These are phyloP conservation scores for Lepidium sativum DNA, from an alignment of 345 rosid genomes.

Conservation along the genomic window DNA sequence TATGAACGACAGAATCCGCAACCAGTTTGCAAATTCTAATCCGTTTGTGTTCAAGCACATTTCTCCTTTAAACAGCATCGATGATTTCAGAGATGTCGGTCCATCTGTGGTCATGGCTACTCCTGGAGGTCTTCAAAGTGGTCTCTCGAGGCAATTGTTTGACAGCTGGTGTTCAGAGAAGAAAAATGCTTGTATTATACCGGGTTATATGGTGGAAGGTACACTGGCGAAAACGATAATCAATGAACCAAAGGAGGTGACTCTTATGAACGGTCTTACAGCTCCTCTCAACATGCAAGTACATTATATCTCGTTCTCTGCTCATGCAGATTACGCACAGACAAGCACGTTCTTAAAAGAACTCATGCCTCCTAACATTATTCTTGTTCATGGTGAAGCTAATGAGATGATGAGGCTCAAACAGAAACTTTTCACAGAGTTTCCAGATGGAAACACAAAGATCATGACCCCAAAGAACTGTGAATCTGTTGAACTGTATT, in stretches of 20 bases:
- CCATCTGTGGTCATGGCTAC: conserved; percentile 96
- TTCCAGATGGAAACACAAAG: conserved; percentile 71
- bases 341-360: conserved; percentile 88
- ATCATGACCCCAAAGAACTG: conserved; percentile 87
- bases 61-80: conserved; percentile 70
- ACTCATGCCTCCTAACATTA: conserved; percentile 88
- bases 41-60: conserved; percentile 94
- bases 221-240: conserved; percentile 76
- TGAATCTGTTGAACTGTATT: conserved; percentile 77
- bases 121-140: conserved; percentile 90
- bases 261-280: conserved; percentile 82
- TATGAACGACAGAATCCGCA: conserved; percentile 89
- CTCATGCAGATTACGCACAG: conserved; percentile 95
- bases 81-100: conserved; percentile 76
- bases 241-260: conserved; percentile 86
- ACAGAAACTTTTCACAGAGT: conserved; percentile 71
- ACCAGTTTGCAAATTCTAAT: conserved; percentile 84
- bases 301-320: conserved; percentile 89
- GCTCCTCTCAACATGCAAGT: conserved; percentile 90
- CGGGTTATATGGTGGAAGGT: conserved; percentile 86
- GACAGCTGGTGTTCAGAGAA: conserved; percentile 90
- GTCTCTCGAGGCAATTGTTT: conserved; percentile 81
- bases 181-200: conserved; percentile 80
- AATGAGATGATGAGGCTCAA: conserved; percentile 92
- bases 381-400: conserved; percentile 93